Evolutionary conservation across 441 rosid genomes (phyloP).

Genomic region (Raphanus hybrid): DNA sequence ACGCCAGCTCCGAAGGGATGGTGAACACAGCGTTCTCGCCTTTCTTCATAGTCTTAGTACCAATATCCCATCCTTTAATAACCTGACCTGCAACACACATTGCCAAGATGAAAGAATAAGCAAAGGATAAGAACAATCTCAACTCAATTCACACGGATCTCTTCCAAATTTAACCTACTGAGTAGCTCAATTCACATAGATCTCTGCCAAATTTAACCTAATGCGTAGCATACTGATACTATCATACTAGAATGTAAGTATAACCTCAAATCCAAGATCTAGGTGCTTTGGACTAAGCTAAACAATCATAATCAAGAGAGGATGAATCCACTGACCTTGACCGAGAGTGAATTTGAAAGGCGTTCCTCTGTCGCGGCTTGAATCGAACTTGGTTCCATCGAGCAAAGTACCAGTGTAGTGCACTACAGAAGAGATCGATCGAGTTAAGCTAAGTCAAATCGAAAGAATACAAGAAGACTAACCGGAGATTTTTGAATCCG

Average conservation of each 20-base stretch:
- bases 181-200: too few species aligned
- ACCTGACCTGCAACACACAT: slow-evolving; percentile 65
- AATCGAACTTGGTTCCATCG: slow-evolving; percentile 85
- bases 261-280: background rate
- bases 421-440: slow-evolving; percentile 50
- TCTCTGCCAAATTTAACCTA: too few species aligned
- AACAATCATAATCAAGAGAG: background rate
- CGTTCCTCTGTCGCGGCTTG: slow-evolving; percentile 75
- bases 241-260: background rate
- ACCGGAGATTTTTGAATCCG: background rate
- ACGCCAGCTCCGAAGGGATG: slow-evolving; percentile 78
- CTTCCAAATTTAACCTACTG: background rate
- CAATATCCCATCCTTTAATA: slow-evolving; percentile 95
- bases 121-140: background rate
- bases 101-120: background rate
- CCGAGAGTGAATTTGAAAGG: slow-evolving; percentile 93
- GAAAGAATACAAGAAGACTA: background rate
- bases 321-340: slow-evolving; percentile 62
- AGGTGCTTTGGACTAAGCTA: background rate
- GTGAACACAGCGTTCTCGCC: slow-evolving; percentile 65
- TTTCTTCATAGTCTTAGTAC: slow-evolving; percentile 93
- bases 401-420: slow-evolving; percentile 89
- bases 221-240: too few species aligned
- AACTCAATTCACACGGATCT: background rate
- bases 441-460: slow-evolving; percentile 8